Percentiles rank a stretch among this genome's conserved stretches.
These are phyloP conservation scores for Globisporangium viniferum DNA, from an alignment of 352 stramenopile genomes.

Conservation along the genomic window DNA sequence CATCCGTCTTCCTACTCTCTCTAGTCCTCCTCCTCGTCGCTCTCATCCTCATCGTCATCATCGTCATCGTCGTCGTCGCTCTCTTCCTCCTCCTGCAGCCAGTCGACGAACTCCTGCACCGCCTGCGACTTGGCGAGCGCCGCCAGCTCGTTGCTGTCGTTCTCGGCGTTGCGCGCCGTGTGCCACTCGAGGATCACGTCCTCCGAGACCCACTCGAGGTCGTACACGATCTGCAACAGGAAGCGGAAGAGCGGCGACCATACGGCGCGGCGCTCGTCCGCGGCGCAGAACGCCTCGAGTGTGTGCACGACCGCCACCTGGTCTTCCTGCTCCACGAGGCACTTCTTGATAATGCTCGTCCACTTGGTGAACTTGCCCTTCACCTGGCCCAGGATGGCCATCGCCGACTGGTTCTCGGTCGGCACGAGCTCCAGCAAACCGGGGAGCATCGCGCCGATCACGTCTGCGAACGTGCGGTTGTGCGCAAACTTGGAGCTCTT, in stretches of 20 bases:
- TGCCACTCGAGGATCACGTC: slow-evolving; percentile 93
- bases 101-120: slow-evolving; percentile 93
- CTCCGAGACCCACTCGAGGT: slow-evolving; percentile 91
- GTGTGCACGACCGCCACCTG: slow-evolving; percentile 54
- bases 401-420: slow-evolving; percentile 41
- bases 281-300: slow-evolving; percentile 55
- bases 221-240: slow-evolving; percentile 92
- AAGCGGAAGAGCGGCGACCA: slow-evolving; percentile 90
- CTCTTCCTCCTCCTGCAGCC: slow-evolving; percentile 79
- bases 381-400: slow-evolving; percentile 75
- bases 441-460: slow-evolving; percentile 72
- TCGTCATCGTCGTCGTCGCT: slow-evolving; percentile 45
- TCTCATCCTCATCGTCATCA: slow-evolving; percentile 29
- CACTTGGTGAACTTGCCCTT: slow-evolving; percentile 89
- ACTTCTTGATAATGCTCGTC: slow-evolving; percentile 88
- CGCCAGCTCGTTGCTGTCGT: slow-evolving; percentile 23
- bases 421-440: slow-evolving; percentile 67
- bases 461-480: slow-evolving; percentile 82
- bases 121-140: slow-evolving; percentile 68
- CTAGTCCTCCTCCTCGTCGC: slow-evolving; percentile 11
- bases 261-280: slow-evolving; percentile 34
- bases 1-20: neutral
- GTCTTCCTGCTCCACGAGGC: slow-evolving; percentile 82
- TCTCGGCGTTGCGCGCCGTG: slow-evolving; percentile 38
- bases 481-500: slow-evolving; percentile 94